Conservation (phyloP, 495 filamentous ascomycete genomes). For the Penicillium turbatum region DNA sequence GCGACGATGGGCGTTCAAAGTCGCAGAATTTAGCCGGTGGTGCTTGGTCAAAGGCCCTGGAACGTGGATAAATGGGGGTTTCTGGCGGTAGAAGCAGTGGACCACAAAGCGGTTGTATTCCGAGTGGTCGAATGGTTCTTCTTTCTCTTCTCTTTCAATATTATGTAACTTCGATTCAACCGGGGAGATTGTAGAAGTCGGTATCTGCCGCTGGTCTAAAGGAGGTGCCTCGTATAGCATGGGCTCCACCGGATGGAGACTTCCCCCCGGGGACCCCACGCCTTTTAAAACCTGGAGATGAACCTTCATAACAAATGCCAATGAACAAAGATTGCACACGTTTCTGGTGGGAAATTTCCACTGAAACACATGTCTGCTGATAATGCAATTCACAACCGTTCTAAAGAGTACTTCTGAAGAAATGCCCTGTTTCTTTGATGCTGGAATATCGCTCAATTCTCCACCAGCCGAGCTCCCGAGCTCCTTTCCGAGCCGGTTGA, state of each 20-base stretch:
- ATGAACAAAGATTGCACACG: too few species aligned
- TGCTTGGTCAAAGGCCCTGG: not conserved
- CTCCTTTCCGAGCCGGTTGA: not conserved
- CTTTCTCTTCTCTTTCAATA: too few species aligned
- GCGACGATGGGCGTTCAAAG: not conserved
- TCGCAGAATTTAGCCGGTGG: constrained; percentile 3
- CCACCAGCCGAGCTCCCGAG: not conserved
- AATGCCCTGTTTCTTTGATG: not conserved
- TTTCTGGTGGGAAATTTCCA: too few species aligned
- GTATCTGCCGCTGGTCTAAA: not conserved
- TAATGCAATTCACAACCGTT: too few species aligned
- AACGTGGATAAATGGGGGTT: not conserved
- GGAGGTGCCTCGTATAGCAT: not conserved
- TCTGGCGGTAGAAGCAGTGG: not conserved
- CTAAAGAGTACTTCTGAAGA: too few species aligned
- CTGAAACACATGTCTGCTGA: too few species aligned
- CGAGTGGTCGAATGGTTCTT: too few species aligned
- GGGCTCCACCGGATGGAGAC: not conserved
- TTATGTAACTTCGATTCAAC: not conserved
- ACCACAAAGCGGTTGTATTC: not conserved
- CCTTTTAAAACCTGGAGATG: constrained; percentile 1
- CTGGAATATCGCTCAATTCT: not conserved
- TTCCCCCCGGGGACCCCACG: constrained; percentile 12
- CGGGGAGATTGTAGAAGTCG: not conserved
- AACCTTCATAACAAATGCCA: too few species aligned